Conservation (phyloP, 169 alveolate genomes). For the Plasmodium adleri region DNA sequence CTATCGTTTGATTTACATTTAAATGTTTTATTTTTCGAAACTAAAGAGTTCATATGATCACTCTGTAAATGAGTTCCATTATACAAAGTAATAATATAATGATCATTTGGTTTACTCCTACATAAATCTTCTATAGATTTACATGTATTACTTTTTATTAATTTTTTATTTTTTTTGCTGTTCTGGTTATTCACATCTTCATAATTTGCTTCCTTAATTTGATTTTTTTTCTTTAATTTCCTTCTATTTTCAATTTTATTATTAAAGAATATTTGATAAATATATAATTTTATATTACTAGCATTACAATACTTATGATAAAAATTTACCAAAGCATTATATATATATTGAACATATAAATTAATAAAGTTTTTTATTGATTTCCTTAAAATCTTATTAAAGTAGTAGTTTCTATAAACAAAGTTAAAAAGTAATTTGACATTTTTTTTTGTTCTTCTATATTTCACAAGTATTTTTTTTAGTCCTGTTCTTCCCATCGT, state of each 20-base stretch:
- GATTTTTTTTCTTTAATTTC: no score
- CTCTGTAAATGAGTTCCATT: constrained; percentile 44
- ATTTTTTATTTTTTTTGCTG: constrained; percentile 12
- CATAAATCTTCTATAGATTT: constrained; percentile 8
- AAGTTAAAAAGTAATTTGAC: constrained; percentile 25
- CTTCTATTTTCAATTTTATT: constrained; percentile 33
- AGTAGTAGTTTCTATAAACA: constrained; percentile 14
- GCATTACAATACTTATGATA: constrained; percentile 26
- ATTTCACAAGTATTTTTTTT: constrained; percentile 5
- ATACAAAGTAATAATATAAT: constrained; percentile 56
- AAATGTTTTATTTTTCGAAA: constrained; percentile 16
- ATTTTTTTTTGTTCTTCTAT: constrained; percentile 16
- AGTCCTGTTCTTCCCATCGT: constrained; percentile 32
- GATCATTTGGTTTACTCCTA: constrained; percentile 34
- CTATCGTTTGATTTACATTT: constrained; percentile 38
- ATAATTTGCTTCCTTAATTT: neutral
- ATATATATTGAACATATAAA: constrained; percentile 38
- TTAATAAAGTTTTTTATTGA: constrained; percentile 18
- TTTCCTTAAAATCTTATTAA: constrained; percentile 23
- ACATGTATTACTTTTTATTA: constrained; percentile 14
- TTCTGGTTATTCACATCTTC: neutral
- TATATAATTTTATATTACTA: constrained; percentile 11
- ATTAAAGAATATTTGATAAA: constrained; percentile 31
- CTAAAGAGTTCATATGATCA: constrained; percentile 14
- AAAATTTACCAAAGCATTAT: constrained; percentile 22